These are phyloP conservation scores for Antrodiella citrinella DNA, from an alignment of 768 basidiomycete species.

Conservation along the genomic window DNA sequence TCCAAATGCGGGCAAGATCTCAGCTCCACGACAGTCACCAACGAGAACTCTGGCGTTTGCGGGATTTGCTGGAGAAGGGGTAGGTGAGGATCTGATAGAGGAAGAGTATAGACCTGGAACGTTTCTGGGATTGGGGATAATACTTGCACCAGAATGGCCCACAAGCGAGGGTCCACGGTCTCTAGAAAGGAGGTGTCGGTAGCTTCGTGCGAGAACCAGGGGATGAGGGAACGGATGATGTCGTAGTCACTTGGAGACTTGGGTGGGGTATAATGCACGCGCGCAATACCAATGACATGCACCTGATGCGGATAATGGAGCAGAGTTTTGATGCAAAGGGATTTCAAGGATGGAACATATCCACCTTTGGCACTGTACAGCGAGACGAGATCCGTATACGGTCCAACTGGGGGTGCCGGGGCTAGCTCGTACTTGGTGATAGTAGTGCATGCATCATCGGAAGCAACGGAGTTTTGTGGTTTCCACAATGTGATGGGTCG, in stretches of 20 bases:
- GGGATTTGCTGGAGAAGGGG: slow-evolving; percentile 51
- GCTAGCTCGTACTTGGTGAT: slow-evolving; percentile 17
- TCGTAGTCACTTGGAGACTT: slow-evolving; percentile 18
- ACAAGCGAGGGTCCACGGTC: slow-evolving; percentile 46
- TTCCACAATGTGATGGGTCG: slow-evolving; percentile 18
- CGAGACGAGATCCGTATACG: slow-evolving; percentile 7
- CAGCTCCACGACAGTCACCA: slow-evolving; percentile 59
- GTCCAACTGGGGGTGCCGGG: slow-evolving; percentile 8
- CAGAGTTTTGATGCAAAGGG: slow-evolving; percentile 42
- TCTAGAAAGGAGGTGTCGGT: slow-evolving; percentile 10
- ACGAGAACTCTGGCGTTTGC: slow-evolving; percentile 46
- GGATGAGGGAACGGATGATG: slow-evolving; percentile 35
- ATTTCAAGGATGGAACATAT: slow-evolving; percentile 43
- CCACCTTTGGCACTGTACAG: neutral
- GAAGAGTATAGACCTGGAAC: slow-evolving; percentile 34
- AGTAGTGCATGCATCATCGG: slow-evolving; percentile 20
- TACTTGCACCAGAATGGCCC: slow-evolving; percentile 55
- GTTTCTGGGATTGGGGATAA: slow-evolving; percentile 42
- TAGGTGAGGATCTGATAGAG: slow-evolving; percentile 46
- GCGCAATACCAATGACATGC: slow-evolving; percentile 24
- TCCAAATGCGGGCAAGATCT: slow-evolving; percentile 45
- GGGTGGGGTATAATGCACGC: slow-evolving; percentile 30
- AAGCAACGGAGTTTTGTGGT: slow-evolving; percentile 8
- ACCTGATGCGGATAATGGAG: slow-evolving; percentile 37
- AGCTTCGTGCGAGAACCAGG: slow-evolving; percentile 14